Percentiles rank a stretch among this genome's conserved stretches.
phyloP scores from a whole-genome alignment of 306 rosid genomes.

The Cucurbita argyrosperma region DNA sequence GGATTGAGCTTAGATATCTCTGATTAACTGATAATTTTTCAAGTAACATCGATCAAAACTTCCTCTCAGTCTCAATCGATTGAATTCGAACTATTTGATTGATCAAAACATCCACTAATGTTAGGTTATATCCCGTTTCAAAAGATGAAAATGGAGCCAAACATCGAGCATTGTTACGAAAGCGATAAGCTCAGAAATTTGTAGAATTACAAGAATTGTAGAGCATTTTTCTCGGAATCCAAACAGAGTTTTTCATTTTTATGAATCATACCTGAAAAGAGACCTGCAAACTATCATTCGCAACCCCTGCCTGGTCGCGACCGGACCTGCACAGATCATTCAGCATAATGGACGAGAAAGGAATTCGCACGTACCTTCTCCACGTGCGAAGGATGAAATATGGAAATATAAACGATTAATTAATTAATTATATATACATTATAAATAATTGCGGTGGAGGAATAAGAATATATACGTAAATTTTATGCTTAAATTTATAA shows the following conservation, averaged over 20 bases:
- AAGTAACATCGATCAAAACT: not conserved
- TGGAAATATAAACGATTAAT: not conserved
- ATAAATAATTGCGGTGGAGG: not conserved
- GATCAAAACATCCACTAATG: not conserved
- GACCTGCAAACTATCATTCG: constrained; percentile 24
- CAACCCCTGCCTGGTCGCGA: not conserved
- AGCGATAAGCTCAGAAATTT: not conserved
- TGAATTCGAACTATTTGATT: not conserved
- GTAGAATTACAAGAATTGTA: not conserved
- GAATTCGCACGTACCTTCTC: constrained; percentile 2
- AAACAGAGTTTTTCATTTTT: not conserved
- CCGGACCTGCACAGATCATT: not conserved
- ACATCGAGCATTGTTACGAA: not conserved
- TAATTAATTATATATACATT: not conserved
- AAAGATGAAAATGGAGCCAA: not conserved
- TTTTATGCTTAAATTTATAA: not conserved
- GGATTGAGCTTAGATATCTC: not conserved
- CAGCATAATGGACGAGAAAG: not conserved
- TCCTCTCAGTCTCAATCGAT: not conserved
- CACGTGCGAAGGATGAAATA: not conserved
- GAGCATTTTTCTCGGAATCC: not conserved
- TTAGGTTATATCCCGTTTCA: not conserved
- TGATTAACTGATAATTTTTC: not conserved
- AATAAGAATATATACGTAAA: not conserved
- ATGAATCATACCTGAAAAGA: constrained; percentile 21